These are phyloP conservation scores for Komagataella populi DNA, from an alignment of 805 yeast genomes.

Conservation along the genomic window DNA sequence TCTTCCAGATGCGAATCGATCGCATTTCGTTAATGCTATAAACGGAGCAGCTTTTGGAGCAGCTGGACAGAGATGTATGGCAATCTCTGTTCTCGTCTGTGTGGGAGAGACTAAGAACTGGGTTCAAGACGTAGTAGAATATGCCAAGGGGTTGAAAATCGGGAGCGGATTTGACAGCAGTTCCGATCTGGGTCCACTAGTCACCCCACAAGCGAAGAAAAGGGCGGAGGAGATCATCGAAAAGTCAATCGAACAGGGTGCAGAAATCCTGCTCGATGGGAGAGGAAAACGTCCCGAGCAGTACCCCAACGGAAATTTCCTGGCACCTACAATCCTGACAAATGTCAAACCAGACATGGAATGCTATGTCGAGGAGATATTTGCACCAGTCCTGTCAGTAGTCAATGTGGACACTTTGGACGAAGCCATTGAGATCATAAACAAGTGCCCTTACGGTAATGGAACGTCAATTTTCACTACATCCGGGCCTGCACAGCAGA, in stretches of 20 bases:
- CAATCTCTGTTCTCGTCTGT: conserved; percentile 58
- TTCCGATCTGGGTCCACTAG: conserved; percentile 65
- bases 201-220: conserved; percentile 41
- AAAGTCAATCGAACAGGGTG: conserved; percentile 46
- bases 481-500: conserved; percentile 58
- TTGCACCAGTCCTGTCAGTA: conserved; percentile 62
- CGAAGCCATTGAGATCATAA: conserved; percentile 53
- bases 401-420: conserved; percentile 51
- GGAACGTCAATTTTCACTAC: conserved; percentile 61
- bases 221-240: conserved; percentile 43
- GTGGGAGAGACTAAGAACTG: conserved; percentile 56
- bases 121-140: conserved; percentile 44
- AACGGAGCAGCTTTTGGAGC: conserved; percentile 75
- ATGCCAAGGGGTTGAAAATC: conserved; percentile 42
- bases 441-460: conserved; percentile 48
- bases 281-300: conserved; percentile 30
- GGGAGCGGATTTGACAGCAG: conserved; percentile 52
- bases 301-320: conserved; percentile 45
- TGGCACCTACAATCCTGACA: conserved; percentile 56
- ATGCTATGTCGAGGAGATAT: conserved; percentile 62
- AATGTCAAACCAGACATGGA: conserved; percentile 55
- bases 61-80: conserved; percentile 80
- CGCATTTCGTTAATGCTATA: conserved; percentile 48
- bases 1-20: conserved; percentile 59
- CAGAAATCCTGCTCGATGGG: conserved; percentile 50